phyloP scores from a whole-genome alignment of 108 stramenopile species.

The Pseudonitzschia pungens region DNA sequence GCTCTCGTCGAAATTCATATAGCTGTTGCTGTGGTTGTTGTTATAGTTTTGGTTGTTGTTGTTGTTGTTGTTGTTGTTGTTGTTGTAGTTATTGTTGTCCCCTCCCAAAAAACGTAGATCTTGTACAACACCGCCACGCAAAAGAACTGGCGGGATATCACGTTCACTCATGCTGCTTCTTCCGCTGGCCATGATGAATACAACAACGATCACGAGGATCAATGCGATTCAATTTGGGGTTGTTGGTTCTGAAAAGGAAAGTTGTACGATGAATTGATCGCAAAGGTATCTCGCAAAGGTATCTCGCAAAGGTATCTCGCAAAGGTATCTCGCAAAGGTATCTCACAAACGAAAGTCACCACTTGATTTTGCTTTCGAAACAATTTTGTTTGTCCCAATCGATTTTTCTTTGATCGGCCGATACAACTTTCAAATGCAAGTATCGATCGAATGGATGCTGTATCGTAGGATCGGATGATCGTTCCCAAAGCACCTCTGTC shows the following conservation, averaged over 20 bases:
- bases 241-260: not conserved
- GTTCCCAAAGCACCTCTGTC: too few relatives aligned
- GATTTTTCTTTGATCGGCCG: too few relatives aligned
- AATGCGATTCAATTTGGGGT: not conserved
- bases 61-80: not conserved
- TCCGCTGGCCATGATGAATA: not conserved
- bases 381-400: too few relatives aligned
- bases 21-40: slow-evolving; percentile 11
- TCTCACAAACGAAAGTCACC: too few relatives aligned
- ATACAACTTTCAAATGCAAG: too few relatives aligned
- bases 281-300: too few relatives aligned
- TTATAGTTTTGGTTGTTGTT: not conserved
- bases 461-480: too few relatives aligned
- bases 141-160: not conserved
- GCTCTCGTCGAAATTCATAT: not conserved
- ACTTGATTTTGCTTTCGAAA: too few relatives aligned
- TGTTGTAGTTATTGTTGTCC: not conserved
- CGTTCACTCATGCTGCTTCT: not conserved
- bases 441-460: too few relatives aligned
- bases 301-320: too few relatives aligned
- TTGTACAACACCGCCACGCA: not conserved
- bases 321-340: too few relatives aligned
- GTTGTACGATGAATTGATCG: too few relatives aligned
- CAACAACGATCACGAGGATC: not conserved
- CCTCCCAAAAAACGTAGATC: not conserved